phyloP scores from a whole-genome alignment of 2,329 filamentous ascomycete species.

The Emericellopsis atlantica region DNA sequence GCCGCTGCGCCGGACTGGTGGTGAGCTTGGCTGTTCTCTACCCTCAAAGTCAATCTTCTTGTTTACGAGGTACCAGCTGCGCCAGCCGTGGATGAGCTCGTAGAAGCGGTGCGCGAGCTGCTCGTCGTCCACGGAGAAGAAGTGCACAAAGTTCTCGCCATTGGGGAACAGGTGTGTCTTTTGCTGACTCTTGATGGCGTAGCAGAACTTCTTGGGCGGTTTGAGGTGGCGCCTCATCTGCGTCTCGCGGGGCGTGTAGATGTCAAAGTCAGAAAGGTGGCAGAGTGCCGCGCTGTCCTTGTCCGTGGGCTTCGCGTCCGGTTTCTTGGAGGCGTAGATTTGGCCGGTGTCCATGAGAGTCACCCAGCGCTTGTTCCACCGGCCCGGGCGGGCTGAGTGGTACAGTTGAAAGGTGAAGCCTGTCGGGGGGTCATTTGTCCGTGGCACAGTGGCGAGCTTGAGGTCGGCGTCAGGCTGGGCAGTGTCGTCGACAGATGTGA shows the following conservation, averaged over 20 bases:
- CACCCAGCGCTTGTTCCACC: slow-evolving; percentile 80
- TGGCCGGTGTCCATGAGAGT: slow-evolving; percentile 66
- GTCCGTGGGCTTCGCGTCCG: slow-evolving; percentile 40
- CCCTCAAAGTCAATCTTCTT: slow-evolving; percentile 41
- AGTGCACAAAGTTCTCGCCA: slow-evolving; percentile 80
- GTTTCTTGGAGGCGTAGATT: slow-evolving; percentile 56
- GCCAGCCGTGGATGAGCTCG: slow-evolving; percentile 63
- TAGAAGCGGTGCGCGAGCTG: slow-evolving; percentile 57
- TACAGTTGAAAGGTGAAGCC: slow-evolving; percentile 62
- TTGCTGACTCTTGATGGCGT: slow-evolving; percentile 84
- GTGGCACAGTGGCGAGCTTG: slow-evolving; percentile 50
- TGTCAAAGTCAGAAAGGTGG: slow-evolving; percentile 84
- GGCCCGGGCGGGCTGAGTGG: slow-evolving; percentile 69
- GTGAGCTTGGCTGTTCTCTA: slow-evolving; percentile 4
- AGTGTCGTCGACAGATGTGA: slow-evolving; percentile 41
- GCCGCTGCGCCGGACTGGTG: slow-evolving; percentile 6
- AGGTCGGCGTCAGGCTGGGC: slow-evolving; percentile 48
- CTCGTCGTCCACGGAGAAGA: slow-evolving; percentile 72
- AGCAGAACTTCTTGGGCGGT: slow-evolving; percentile 75
- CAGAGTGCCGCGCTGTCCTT: slow-evolving; percentile 63
- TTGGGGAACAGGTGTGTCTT: slow-evolving; percentile 74
- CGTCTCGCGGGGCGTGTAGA: slow-evolving; percentile 64
- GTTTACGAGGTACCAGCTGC: slow-evolving; percentile 83
- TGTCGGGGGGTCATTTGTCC: slow-evolving; percentile 38
- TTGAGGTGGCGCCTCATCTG: slow-evolving; percentile 60